These are phyloP conservation scores for Silene coronaria DNA, from an alignment of 179 eudicot genomes.

Conservation along the genomic window DNA sequence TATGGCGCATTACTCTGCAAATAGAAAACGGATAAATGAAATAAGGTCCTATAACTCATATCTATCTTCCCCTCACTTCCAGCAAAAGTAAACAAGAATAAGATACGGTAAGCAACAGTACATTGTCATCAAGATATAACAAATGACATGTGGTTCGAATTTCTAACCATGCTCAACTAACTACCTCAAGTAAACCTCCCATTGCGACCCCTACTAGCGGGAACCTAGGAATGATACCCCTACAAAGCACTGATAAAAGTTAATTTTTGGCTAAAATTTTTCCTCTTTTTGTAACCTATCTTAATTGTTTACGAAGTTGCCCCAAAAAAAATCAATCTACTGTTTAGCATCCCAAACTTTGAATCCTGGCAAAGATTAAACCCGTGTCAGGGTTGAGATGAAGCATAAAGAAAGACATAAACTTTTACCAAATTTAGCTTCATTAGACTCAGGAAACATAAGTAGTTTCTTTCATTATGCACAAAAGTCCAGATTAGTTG, in stretches of 20 bases:
- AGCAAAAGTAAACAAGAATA: not conserved
- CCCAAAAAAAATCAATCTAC: not conserved
- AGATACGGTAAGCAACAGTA: not conserved
- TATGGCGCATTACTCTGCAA: slow-evolving; percentile 67
- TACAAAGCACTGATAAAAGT: too few species aligned
- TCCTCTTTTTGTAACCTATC: not conserved
- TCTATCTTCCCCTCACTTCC: not conserved
- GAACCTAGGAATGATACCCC: too few species aligned
- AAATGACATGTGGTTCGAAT: not conserved
- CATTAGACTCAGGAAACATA: not conserved
- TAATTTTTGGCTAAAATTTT: not conserved
- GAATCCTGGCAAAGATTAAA: not conserved
- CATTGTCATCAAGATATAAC: not conserved
- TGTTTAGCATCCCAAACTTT: not conserved
- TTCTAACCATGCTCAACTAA: too few species aligned
- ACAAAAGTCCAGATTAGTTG: not conserved
- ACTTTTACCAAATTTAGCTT: not conserved
- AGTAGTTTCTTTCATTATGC: not conserved
- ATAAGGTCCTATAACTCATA: not conserved
- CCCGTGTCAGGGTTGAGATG: not conserved
- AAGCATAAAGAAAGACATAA: not conserved
- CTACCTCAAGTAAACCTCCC: too few species aligned
- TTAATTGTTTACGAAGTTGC: not conserved
- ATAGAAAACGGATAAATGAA: not conserved
- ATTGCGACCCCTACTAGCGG: too few species aligned